Evolutionary conservation across 148 eudicot species (phyloP), one percentile per base, ranked within the genome.

Genomic region (Spergularia bocconei): DNA sequence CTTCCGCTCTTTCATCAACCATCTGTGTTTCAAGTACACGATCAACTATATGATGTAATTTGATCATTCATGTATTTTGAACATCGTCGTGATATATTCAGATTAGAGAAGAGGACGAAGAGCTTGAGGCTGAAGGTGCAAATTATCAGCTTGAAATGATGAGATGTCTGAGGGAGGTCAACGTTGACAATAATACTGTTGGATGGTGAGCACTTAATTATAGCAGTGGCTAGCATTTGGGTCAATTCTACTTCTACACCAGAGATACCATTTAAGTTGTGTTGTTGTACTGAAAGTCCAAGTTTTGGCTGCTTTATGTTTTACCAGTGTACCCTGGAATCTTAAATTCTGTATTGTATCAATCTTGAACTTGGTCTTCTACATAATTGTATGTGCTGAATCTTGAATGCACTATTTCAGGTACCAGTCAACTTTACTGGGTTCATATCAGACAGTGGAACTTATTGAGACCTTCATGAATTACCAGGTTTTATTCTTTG

Each of bases 161-260:
- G 99, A 92, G 99, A 84, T 95, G 99, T 81, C 82, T 95, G 82
- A 88, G 99, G 81, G 98, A 95, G 83, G 99, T 95, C 78, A 95
- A 95, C 76, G 99, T 95, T 39, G 99, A 95, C 88, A 92, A 95
- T 72, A 95, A 95, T 80, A 95, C 99, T 63, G 99, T 95, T 75
- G 96, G 99, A 83, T 95, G 99, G 99, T 95, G 72, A 79, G 97
- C 71, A 54, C 54, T 69, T 17, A n/a, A 51, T 75, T 61, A 39
- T 39, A 6, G 21, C 69, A 47, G 5, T 76, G 68, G 55, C 19
- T 7, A 47, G 21, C 20, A 21, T 57, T 12, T 44, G n/a, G 14
- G 57, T 41, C 29, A 8, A 63, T 62, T 1, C 20, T 57, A 9
- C 11, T 57, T 54, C 16, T 2, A 29, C 36, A 29, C 1, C 36